A percentile compares a stretch with the other conserved stretches of the same genome.
Evolutionary conservation across 805 yeast genomes (phyloP).

Genomic region (Saccharomycopsis sp.): DNA sequence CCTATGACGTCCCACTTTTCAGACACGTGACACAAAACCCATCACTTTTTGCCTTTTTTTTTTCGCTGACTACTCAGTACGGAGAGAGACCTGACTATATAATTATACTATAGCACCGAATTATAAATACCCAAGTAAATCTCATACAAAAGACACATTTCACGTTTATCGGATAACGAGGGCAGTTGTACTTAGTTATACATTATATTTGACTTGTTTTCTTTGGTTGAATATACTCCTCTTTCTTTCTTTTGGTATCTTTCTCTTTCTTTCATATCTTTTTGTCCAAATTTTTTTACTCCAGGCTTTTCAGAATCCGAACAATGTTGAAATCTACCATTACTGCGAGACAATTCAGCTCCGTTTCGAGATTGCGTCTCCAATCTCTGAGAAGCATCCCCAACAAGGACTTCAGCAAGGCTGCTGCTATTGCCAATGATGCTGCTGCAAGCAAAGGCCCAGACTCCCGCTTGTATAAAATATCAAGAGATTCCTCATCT

Average conservation of each 20-base stretch:
- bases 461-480: neutral
- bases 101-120: neutral
- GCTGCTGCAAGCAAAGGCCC: neutral
- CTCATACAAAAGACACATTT: neutral
- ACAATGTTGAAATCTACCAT: neutral
- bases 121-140: neutral
- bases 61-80: no score
- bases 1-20: neutral
- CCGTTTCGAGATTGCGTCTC: neutral
- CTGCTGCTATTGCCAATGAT: neutral
- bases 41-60: neutral
- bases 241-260: neutral
- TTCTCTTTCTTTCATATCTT: neutral
- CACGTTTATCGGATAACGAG: no score
- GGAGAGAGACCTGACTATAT: no score
- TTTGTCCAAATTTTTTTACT: no score
- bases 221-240: neutral
- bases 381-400: neutral
- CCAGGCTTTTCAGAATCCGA: no score
- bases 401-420: constrained; percentile 1
- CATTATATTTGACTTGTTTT: no score
- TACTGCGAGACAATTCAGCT: neutral
- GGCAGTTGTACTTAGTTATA: no score
- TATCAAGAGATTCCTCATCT: neutral
- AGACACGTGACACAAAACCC: neutral